Evolutionary conservation across 139 green algal genomes (phyloP).

Genomic region (Axilococcus clingmanii): DNA sequence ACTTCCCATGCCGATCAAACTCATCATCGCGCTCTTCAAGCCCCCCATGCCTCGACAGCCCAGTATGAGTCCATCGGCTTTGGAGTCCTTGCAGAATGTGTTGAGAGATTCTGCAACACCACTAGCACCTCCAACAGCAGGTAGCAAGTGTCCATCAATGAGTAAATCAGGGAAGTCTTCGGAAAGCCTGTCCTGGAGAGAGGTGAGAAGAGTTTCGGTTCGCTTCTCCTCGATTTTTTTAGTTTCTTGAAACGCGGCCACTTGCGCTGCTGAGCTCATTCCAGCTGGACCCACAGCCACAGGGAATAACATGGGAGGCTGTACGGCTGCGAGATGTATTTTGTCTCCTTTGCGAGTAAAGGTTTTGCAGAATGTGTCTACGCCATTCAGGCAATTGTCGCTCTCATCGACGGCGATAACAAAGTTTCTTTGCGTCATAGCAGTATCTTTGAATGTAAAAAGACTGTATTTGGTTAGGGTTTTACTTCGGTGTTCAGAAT

Average conservation of each 20-base stretch:
- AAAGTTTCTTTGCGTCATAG: not conserved
- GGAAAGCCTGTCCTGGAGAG: no score
- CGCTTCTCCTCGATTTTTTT: slow-evolving; percentile 12
- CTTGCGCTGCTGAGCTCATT: not conserved
- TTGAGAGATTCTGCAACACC: slow-evolving; percentile 38
- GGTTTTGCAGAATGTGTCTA: not conserved
- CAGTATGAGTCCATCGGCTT: slow-evolving; percentile 27
- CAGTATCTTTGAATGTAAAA: not conserved
- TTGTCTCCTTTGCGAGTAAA: not conserved
- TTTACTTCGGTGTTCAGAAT: no score
- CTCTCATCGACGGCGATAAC: not conserved
- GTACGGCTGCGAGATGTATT: slow-evolving; percentile 6
- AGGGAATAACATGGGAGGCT: slow-evolving; percentile 4
- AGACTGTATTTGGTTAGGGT: no score
- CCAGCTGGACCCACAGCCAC: slow-evolving; percentile 3
- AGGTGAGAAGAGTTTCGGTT: slow-evolving; percentile 2
- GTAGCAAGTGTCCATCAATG: no score
- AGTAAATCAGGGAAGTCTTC: no score
- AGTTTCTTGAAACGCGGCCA: not conserved
- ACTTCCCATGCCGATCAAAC: slow-evolving; percentile 45
- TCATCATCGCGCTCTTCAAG: slow-evolving; percentile 38
- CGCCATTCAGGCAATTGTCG: not conserved
- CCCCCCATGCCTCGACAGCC: slow-evolving; percentile 46
- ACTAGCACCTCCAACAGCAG: slow-evolving; percentile 21
- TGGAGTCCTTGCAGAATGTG: slow-evolving; percentile 31